Base-by-base conservation (phyloP, 768 basidiomycete genomes). In the Tubosaeta sp. region DNA sequence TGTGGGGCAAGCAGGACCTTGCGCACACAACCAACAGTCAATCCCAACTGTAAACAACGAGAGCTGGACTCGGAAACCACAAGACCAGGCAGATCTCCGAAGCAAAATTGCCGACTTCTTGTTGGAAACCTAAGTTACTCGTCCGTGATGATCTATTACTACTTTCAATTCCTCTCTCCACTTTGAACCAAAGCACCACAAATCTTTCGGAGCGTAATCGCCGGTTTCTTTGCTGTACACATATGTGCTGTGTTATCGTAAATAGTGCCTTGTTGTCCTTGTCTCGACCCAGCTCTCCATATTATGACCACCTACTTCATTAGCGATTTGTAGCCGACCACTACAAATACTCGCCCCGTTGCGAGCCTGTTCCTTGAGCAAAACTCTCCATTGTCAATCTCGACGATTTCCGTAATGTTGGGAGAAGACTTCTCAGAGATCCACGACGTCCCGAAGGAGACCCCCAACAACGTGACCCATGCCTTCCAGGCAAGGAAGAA, bases 401-500 rank as follows among this genome's bases (percentile, higher is more conserved):
- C 31, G 50, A 19, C 46, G 29, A 41, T 9, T 45, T 16, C 42
- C 32, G 38, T 48, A 22, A 68, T 68, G 67, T 46, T 59, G 10
- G 69, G 57, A 57, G 67, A 69, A 56, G 65, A 70, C 11, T 27
- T 51, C 16, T 44, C 54, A 34, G 58, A 68, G 32, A 46, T 56
- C 29, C 56, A 62, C 43, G 55, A 64, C 31, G 45, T 43, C 29
- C 17, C 48, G 19, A 59, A 64, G 38, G 64, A 63, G 45, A 45
- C 51, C 27, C 65, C 26, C 11, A 53, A 33, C 12, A 53, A 55
- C 44, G 32, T 53, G 17, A 53, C 63, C 16, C 57, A 61, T 48
- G 46, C 63, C 16, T 64, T 60, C 35, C 65, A 64, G 38, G 57
- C 65, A 8, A 84, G 72, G 60, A 81, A 91, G 72, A 93, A 92